Conservation (phyloP, 192 early-diverging fungal genomes). For the Allomyces macrogynus region DNA sequence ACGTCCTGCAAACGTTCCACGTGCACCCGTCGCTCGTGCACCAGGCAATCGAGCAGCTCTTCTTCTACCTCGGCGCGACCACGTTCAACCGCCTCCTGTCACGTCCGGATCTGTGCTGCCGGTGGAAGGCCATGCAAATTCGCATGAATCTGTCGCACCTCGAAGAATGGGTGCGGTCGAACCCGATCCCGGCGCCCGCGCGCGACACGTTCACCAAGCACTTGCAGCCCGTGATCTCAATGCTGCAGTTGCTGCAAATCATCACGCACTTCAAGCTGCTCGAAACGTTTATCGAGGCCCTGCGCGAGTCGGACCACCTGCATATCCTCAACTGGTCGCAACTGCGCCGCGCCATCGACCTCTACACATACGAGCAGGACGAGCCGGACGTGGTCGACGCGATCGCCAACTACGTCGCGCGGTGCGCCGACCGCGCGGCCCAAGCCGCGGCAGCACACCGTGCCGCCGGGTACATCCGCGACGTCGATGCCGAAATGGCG, state of each 20-base stretch:
- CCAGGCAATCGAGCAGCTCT: slow-evolving; percentile 51
- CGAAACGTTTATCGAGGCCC: slow-evolving; percentile 49
- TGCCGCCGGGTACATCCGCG: slow-evolving; percentile 4
- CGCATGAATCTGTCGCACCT: slow-evolving; percentile 60
- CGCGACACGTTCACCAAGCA: slow-evolving; percentile 9
- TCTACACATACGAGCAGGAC: slow-evolving; percentile 76
- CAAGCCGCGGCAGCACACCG: slow-evolving; percentile 2
- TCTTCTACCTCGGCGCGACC: slow-evolving; percentile 54
- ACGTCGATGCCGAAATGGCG: background rate
- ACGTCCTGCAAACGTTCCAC: slow-evolving; percentile 46
- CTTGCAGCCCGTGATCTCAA: slow-evolving; percentile 52
- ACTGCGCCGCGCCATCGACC: slow-evolving; percentile 43
- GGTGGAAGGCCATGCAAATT: slow-evolving; percentile 62
- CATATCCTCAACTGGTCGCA: slow-evolving; percentile 44
- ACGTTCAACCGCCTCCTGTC: slow-evolving; percentile 73
- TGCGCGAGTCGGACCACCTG: slow-evolving; percentile 32
- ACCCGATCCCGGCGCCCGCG: slow-evolving; percentile 19
- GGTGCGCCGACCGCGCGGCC: slow-evolving; percentile 49
- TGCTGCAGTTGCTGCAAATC: slow-evolving; percentile 65
- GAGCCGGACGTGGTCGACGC: slow-evolving; percentile 50
- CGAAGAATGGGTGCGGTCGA: slow-evolving; percentile 66
- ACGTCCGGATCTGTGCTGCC: slow-evolving; percentile 48
- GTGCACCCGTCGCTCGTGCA: slow-evolving; percentile 56
- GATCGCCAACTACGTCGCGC: slow-evolving; percentile 51
- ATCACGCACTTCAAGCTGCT: slow-evolving; percentile 54